phyloP scores from a whole-genome alignment of 352 stramenopile species.

The Blastocystis sp. region DNA sequence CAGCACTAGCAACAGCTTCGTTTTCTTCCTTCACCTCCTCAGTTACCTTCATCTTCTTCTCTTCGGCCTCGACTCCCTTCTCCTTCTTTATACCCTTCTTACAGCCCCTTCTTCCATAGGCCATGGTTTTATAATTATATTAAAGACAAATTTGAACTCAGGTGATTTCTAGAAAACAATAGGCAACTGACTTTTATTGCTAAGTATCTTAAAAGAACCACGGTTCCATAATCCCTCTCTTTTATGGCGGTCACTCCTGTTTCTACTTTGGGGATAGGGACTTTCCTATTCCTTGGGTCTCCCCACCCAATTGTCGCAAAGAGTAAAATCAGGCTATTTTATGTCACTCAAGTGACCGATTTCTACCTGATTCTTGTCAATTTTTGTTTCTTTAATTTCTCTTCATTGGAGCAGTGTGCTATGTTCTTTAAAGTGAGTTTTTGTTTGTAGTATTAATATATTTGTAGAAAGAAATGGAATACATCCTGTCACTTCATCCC shows the following conservation, averaged over 20 bases:
- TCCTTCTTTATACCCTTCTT: neutral
- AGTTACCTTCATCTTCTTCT: neutral
- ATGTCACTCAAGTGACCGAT: neutral
- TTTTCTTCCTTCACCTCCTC: neutral
- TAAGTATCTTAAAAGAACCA: too few relatives aligned
- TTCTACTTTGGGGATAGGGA: too few relatives aligned
- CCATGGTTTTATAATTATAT: too few relatives aligned
- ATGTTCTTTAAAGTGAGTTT: conserved; percentile 53
- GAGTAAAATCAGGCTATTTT: neutral
- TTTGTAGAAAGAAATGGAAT: conserved; percentile 65
- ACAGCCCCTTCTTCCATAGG: neutral
- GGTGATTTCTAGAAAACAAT: too few relatives aligned
- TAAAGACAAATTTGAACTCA: too few relatives aligned
- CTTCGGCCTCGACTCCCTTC: neutral
- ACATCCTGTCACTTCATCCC: conserved; percentile 58
- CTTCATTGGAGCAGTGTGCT: neutral
- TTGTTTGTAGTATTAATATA: neutral
- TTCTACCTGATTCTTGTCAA: neutral
- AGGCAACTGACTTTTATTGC: too few relatives aligned
- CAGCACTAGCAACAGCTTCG: neutral
- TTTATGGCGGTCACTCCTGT: too few relatives aligned
- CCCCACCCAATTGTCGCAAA: neutral
- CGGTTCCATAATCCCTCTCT: too few relatives aligned
- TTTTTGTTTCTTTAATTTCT: neutral
- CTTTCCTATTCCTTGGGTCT: too few relatives aligned